Evolutionary conservation across 2,329 filamentous ascomycete genomes (phyloP).

Genomic region (Microcyclosporella mali): DNA sequence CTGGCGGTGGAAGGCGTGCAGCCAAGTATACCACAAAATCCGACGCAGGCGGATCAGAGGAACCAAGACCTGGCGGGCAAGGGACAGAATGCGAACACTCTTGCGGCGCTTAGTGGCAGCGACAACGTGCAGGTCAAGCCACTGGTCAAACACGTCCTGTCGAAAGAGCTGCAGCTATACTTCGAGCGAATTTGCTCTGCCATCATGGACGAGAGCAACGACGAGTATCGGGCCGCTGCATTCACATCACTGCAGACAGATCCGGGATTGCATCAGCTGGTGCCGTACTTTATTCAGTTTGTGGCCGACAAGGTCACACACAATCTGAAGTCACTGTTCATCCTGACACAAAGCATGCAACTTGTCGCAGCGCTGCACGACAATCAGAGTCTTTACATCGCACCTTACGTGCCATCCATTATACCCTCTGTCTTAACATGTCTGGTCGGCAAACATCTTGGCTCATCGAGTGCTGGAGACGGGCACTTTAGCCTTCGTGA

Average conservation of each 20-base stretch:
- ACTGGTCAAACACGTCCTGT: conserved; percentile 89
- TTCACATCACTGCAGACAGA: conserved; percentile 81
- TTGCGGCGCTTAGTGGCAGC: conserved; percentile 75
- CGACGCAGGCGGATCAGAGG: conserved; percentile 66
- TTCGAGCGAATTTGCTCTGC: conserved; percentile 92
- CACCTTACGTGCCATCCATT: conserved; percentile 62
- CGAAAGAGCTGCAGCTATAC: conserved; percentile 91
- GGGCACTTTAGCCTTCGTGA: conserved; percentile 76
- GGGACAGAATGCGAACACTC: conserved; percentile 78
- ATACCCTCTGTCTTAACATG: conserved; percentile 88
- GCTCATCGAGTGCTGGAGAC: conserved; percentile 46
- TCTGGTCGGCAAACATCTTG: conserved; percentile 75
- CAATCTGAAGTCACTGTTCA: conserved; percentile 80
- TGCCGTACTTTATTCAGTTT: conserved; percentile 95
- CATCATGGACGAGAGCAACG: conserved; percentile 80
- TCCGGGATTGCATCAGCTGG: conserved; percentile 86
- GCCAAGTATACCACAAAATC: conserved; percentile 93
- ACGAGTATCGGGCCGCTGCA: conserved; percentile 79
- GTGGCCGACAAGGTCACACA: conserved; percentile 95
- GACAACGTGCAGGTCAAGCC: conserved; percentile 82
- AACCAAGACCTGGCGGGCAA: conserved; percentile 84
- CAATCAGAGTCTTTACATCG: conserved; percentile 72
- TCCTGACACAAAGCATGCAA: conserved; percentile 86
- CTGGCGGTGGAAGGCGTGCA: conserved; percentile 96
- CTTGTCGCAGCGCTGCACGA: conserved; percentile 76